Base-by-base conservation (phyloP, 2,329 filamentous ascomycete species). In the Xylaria sp. region DNA sequence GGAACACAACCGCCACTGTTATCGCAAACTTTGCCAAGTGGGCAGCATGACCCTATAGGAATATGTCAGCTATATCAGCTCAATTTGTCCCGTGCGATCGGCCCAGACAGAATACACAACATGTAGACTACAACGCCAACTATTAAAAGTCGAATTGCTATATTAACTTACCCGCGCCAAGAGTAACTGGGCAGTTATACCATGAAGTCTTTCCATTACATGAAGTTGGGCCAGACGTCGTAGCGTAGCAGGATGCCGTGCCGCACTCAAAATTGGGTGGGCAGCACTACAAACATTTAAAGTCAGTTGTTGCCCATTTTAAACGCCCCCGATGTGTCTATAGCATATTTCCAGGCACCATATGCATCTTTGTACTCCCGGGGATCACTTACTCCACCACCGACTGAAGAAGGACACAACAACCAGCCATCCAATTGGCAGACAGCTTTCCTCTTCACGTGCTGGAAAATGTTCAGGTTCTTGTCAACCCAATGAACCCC, bases 221-320 rank as follows among this genome's bases (percentile, higher is more conserved):
- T 2, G 82, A 80, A 5, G 80, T 79, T 13, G 83, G 80, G 13
- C 79, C 81, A 44, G 78, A 81, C 0, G 83, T 83, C 4, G 84
- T 84, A 13, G 83, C 82, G 72, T 81, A 82, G 68, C 85, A 87
- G 42, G 82, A 84, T 40, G 82, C 78, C 53, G 78, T 79, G 2
- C 78, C 84, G 75, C 86, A 88, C 3, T 78, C 78, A 72, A 86
- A 88, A 47, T 80, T 75, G 4, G 81, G 75, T 1, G 85, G 84
- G 66, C 85, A 87, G 65, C 85, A 86, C 66, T 68, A 42, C 3
- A 58, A 58, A 42, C 5, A 32, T 53, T 47, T 16, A 18, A 10
- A 29, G 48, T 68, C 44, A 68, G 61, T 21, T 37, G 32, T 32
- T 21, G 1, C 10, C 8, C 18, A 35, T 59, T 5, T 57, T 2